phyloP scores from a whole-genome alignment of 345 rosid species.

The Citrus trifoliata region DNA sequence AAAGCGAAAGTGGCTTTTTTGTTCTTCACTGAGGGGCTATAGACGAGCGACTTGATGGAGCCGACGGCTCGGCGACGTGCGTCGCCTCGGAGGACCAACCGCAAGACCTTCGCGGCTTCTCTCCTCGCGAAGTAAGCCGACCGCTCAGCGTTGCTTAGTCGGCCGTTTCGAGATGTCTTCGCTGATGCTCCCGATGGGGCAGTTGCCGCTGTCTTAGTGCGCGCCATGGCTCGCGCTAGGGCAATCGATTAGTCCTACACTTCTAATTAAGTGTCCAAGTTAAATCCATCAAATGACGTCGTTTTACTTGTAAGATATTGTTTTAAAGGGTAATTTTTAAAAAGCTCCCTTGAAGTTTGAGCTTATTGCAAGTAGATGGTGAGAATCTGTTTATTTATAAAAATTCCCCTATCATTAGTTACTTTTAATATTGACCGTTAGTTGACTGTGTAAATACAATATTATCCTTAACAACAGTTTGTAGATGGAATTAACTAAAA shows the following conservation, averaged over 20 bases:
- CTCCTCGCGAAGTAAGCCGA: constrained; percentile 79
- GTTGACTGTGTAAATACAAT: no score
- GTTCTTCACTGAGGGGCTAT: constrained; percentile 71
- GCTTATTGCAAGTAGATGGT: no score
- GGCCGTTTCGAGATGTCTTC: constrained; percentile 11
- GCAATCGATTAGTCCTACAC: neutral
- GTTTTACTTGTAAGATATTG: no score
- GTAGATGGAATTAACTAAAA: no score
- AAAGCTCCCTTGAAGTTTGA: no score
- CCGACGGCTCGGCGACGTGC: constrained; percentile 70
- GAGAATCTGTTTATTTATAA: no score
- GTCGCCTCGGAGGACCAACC: constrained; percentile 73
- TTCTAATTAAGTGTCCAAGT: neutral
- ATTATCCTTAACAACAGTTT: no score
- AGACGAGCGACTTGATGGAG: constrained; percentile 81
- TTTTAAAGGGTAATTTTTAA: no score
- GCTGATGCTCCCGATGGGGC: constrained; percentile 18
- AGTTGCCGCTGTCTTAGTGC: constrained; percentile 7
- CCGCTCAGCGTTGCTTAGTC: constrained; percentile 44
- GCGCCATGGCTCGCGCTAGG: constrained; percentile 19
- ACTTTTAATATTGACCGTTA: no score
- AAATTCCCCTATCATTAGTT: no score
- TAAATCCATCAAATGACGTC: no score
- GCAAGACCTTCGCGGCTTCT: constrained; percentile 78
- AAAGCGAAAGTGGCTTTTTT: constrained; percentile 87